Conservation (phyloP, 805 yeast genomes). For the Candida dajiaensis region DNA sequence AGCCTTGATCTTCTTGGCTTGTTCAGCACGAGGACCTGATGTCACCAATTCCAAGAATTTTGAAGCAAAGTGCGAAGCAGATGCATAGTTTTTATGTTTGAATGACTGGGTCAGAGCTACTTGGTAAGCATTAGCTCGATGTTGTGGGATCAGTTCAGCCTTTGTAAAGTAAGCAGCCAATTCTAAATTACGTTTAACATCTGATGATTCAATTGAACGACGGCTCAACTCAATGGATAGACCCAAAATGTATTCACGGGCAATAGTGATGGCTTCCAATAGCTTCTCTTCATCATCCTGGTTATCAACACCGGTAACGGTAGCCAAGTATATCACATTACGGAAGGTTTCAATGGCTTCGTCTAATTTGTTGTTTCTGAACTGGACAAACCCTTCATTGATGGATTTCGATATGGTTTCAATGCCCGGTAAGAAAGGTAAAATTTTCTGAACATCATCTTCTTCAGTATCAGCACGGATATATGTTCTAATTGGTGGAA, state of each 20-base stretch:
- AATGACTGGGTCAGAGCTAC: conserved; percentile 94
- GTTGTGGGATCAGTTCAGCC: conserved; percentile 75
- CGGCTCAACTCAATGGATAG: conserved; percentile 86
- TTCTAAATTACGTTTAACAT: conserved; percentile 82
- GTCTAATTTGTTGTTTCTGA: conserved; percentile 78
- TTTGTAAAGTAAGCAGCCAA: conserved; percentile 94
- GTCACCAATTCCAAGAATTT: conserved; percentile 69
- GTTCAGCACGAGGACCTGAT: conserved; percentile 79
- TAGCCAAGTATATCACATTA: conserved; percentile 66
- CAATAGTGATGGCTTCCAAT: conserved; percentile 58
- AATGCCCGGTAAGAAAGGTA: conserved; percentile 74
- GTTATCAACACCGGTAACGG: conserved; percentile 63
- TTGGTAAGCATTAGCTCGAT: conserved; percentile 80
- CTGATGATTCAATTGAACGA: conserved; percentile 67
- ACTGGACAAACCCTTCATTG: conserved; percentile 72
- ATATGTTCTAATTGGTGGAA: conserved; percentile 63
- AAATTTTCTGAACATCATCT: conserved; percentile 38
- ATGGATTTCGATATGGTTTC: conserved; percentile 54
- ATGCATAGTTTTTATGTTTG: conserved; percentile 79
- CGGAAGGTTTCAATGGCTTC: conserved; percentile 80
- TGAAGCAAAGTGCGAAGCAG: conserved; percentile 85
- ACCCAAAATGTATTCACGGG: conserved; percentile 90
- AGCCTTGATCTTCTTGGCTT: conserved; percentile 76
- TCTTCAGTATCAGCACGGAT: conserved; percentile 60
- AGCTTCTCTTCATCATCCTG: conserved; percentile 77